These are phyloP conservation scores for Nelumbo lutea DNA, from an alignment of 164 flowering plant genomes.

Conservation along the genomic window DNA sequence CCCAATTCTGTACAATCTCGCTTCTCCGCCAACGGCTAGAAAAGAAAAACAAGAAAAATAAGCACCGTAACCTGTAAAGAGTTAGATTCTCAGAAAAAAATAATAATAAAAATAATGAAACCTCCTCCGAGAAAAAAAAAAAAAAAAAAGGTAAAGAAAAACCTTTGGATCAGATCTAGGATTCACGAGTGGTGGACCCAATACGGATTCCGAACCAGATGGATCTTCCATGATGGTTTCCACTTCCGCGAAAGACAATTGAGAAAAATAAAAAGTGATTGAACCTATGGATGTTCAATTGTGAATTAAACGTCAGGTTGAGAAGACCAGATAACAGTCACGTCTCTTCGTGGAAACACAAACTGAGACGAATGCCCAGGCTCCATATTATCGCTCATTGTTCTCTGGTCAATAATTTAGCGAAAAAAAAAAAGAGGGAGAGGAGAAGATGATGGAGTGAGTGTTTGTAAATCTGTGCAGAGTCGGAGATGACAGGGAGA, in stretches of 20 bases:
- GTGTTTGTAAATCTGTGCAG: neutral
- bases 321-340: neutral
- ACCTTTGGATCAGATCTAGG: constrained; percentile 27
- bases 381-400: neutral
- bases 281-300: neutral
- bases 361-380: neutral
- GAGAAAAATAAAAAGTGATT: neutral
- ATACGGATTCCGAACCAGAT: constrained; percentile 1
- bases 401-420: neutral
- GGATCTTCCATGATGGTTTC: neutral
- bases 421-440: neutral
- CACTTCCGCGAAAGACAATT: neutral
- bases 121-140: neutral
- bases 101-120: neutral
- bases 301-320: neutral
- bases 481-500: neutral
- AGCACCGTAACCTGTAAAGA: neutral
- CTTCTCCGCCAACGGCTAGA: constrained; percentile 29
- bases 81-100: neutral
- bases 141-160: neutral
- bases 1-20: constrained; percentile 24
- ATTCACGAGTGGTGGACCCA: neutral
- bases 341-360: neutral
- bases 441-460: too few relatives aligned
- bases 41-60: constrained; percentile 5